Evolutionary conservation across 2,329 filamentous ascomycete genomes (phyloP), one percentile per base, ranked within the genome.

Genomic region (Aspergillus floridensis): DNA sequence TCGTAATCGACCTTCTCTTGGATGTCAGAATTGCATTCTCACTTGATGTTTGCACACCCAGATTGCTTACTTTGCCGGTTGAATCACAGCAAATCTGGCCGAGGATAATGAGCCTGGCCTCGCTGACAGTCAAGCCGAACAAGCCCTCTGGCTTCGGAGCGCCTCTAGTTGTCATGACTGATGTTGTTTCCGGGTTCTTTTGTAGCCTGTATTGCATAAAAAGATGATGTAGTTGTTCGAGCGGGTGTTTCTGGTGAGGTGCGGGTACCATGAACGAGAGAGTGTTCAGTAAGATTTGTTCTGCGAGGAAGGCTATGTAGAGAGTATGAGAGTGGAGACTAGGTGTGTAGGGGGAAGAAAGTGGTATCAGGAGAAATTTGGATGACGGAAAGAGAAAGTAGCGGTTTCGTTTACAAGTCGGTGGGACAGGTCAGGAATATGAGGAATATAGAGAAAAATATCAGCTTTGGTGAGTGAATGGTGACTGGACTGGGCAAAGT

Each of bases 1-100:
- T 71, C 66, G 59, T 71, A 75, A 65, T 81, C 76, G 26, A 78
- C 59, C 76, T 79, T 58, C 12, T 26, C 19, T 51, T 51, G 26
- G 26, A 29, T 35, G 22, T 49, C 59, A 51, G 58, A 11, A 31
- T 31, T 53, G 21, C 26, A n/a, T 11, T 41, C 38, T 21, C 49
- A 8, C 46, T 48, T 14, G 10, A 24, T 52, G n/a, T 4, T 14
- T 21, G 7, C 26, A 51, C 12, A 2, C 16, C 22, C 2, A 21
- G 24, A 3, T 5, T 14, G 31, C 29, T 2, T 59, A 68, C 66
- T 56, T 68, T 70, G 49, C 54, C 59, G 2, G 47, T 21, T 2
- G 60, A 57, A 26, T 62, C 58, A 7, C 56, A 53, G 50, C 57
- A 60, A 24, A 66, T 50, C 5, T 64, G 44, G 14, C 67, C 66